Conservation (phyloP, 352 stramenopile species). For the Phytophthora boehmeriae region DNA sequence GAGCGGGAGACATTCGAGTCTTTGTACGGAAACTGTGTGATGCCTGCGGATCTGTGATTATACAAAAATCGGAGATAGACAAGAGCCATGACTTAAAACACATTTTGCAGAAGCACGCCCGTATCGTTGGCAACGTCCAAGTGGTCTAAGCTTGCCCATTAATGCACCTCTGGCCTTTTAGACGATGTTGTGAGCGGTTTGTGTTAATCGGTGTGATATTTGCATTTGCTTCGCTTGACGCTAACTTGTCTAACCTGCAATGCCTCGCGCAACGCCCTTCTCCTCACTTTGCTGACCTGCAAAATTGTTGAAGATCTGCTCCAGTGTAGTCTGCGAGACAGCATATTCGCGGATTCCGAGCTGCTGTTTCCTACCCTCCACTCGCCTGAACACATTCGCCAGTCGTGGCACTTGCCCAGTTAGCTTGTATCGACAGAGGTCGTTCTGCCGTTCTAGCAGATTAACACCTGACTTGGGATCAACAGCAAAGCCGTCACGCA, state of each 20-base stretch:
- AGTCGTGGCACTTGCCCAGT: conserved; percentile 54
- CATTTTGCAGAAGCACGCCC: conserved; percentile 9
- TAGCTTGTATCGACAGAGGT: conserved; percentile 74
- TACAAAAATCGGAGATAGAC: conserved; percentile 17
- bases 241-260: conserved; percentile 24
- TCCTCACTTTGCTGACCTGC: conserved; percentile 79
- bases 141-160: conserved; percentile 13
- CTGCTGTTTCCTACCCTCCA: conserved; percentile 55
- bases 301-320: conserved; percentile 94
- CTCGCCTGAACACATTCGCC: conserved; percentile 69
- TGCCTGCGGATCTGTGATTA: conserved; percentile 56
- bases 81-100: background rate
- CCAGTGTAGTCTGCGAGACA: conserved; percentile 89
- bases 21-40: conserved; percentile 81
- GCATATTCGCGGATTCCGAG: conserved; percentile 85
- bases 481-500: conserved; percentile 49
- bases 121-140: conserved; percentile 8
- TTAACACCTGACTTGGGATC: conserved; percentile 32
- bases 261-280: conserved; percentile 57
- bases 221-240: background rate
- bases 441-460: conserved; percentile 76
- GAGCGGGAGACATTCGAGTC: conserved; percentile 78
- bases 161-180: conserved; percentile 22
- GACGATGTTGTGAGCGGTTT: conserved; percentile 4
- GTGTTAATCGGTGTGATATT: conserved; percentile 9